Evolutionary conservation across 2,329 filamentous ascomycete species (phyloP).

Genomic region (Lasiodiplodia sp.): DNA sequence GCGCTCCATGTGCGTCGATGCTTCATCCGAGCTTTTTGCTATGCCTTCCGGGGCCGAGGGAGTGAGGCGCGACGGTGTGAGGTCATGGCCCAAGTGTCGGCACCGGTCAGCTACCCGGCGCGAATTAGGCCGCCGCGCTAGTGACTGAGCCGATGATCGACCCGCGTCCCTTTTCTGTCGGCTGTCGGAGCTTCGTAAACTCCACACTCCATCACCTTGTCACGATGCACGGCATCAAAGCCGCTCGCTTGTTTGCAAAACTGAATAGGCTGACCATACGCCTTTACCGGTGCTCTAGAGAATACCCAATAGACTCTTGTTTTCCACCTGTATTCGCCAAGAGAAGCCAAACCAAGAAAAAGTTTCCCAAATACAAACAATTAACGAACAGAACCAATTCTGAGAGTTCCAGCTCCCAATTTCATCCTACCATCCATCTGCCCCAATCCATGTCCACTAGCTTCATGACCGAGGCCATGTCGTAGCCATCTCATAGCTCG

Average conservation of each 20-base stretch:
- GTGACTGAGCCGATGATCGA: background rate
- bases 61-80: background rate
- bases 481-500: constrained; percentile 6
- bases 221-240: background rate
- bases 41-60: background rate
- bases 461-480: background rate
- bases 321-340: background rate
- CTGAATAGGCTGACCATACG: background rate
- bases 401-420: constrained; percentile 1
- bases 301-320: background rate
- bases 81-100: background rate
- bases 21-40: background rate
- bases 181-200: background rate
- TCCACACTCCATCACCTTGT: background rate
- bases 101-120: constrained; percentile 1
- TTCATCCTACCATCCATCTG: too few species aligned
- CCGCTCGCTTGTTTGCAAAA: background rate
- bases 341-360: background rate
- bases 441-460: background rate
- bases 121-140: background rate
- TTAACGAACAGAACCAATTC: background rate
- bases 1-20: background rate
- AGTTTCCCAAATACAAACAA: background rate
- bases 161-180: background rate
- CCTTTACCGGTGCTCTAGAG: background rate